Conservation (phyloP, 352 stramenopile genomes). For the Globisporangium splendens region DNA sequence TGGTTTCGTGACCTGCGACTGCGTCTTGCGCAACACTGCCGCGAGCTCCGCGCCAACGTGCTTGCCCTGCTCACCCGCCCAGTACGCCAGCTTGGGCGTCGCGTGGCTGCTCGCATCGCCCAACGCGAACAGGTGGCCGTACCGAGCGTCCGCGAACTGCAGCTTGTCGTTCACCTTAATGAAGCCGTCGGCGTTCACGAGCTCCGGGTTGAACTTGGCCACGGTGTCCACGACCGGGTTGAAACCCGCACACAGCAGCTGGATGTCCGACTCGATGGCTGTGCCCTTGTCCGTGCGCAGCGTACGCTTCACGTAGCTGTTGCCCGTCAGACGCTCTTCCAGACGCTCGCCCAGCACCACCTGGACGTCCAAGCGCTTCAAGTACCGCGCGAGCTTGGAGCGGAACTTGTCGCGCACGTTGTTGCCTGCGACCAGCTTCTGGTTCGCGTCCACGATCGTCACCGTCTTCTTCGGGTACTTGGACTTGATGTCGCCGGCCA, state of each 20-base stretch:
- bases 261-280: slow-evolving; percentile 41
- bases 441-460: slow-evolving; percentile 36
- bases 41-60: slow-evolving; percentile 32
- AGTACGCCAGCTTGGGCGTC: slow-evolving; percentile 40
- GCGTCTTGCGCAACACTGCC: slow-evolving; percentile 17
- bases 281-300: slow-evolving; percentile 46
- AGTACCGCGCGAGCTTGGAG: slow-evolving; percentile 3
- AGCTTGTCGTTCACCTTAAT: slow-evolving; percentile 47
- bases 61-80: slow-evolving; percentile 39
- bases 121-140: slow-evolving; percentile 46
- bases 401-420: slow-evolving; percentile 49
- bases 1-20: slow-evolving; percentile 17
- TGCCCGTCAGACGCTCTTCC: slow-evolving; percentile 27
- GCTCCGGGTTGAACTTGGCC: slow-evolving; percentile 28
- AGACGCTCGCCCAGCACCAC: slow-evolving; percentile 56
- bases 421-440: slow-evolving; percentile 26
- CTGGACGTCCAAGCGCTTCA: slow-evolving; percentile 31
- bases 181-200: slow-evolving; percentile 24
- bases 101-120: slow-evolving; percentile 52
- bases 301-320: slow-evolving; percentile 27
- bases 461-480: slow-evolving; percentile 48
- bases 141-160: slow-evolving; percentile 42
- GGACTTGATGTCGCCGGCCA: slow-evolving; percentile 41
- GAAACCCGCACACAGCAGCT: slow-evolving; percentile 45
- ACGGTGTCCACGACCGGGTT: slow-evolving; percentile 19